These are phyloP conservation scores for Heimioporus sp. DNA, from an alignment of 768 basidiomycete species.

Conservation along the genomic window DNA sequence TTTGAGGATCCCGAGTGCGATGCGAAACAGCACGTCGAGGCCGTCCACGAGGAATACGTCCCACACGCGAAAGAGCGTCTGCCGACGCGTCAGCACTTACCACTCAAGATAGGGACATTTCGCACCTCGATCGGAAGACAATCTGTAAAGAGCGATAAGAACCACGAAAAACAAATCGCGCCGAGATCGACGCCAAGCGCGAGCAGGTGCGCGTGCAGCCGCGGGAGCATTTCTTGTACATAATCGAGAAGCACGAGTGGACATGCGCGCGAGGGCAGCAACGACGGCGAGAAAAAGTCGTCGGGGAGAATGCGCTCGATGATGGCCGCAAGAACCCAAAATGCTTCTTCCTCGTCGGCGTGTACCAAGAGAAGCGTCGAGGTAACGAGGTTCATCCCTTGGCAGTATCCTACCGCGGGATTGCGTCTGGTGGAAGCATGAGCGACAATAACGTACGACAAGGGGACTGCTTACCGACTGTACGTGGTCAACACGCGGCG, in stretches of 20 bases:
- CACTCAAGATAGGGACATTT: background rate
- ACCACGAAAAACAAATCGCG: conserved; percentile 98
- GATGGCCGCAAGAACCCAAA: conserved; percentile 90
- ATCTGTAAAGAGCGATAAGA: conserved; percentile 93
- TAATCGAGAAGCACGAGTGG: conserved; percentile 89
- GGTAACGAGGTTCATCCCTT: conserved; percentile 94
- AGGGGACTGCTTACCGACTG: conserved; percentile 62
- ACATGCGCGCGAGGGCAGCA: conserved; percentile 92
- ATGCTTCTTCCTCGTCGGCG: conserved; percentile 95
- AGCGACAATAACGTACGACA: background rate
- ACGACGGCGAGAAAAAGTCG: conserved; percentile 90
- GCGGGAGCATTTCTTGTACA: conserved; percentile 74
- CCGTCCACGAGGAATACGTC: conserved; percentile 95
- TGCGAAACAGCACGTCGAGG: conserved; percentile 85
- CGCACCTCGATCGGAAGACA: conserved; percentile 91
- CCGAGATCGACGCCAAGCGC: conserved; percentile 86
- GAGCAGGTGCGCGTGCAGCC: conserved; percentile 70
- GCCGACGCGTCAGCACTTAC: background rate
- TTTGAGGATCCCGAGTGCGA: conserved; percentile 84
- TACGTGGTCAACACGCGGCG: conserved; percentile 89
- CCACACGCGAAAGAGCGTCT: conserved; percentile 97
- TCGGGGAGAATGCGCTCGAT: conserved; percentile 87
- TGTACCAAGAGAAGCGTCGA: conserved; percentile 92
- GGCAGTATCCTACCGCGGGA: conserved; percentile 89
- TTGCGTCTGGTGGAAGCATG: conserved; percentile 62